phyloP scores from a whole-genome alignment of 1,139 yeast species.

The Lizanozyma gosingica region DNA sequence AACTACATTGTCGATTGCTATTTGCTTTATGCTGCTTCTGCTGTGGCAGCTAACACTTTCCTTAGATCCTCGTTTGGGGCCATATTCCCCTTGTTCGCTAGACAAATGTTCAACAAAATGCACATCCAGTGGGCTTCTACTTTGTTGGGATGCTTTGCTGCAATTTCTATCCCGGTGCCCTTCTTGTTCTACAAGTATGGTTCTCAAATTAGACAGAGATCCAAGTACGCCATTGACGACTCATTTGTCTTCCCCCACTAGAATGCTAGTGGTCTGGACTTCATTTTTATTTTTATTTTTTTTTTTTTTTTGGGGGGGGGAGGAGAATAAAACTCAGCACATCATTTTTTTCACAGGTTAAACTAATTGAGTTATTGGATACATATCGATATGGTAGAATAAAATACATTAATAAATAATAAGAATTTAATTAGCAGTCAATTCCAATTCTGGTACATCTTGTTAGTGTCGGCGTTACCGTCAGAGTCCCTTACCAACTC shows the following conservation, averaged over 20 bases:
- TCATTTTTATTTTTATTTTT: no score
- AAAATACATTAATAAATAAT: no score
- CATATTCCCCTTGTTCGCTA: constrained; percentile 40
- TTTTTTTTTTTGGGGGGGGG: no score
- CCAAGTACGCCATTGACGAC: constrained; percentile 51
- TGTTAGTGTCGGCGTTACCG: neutral
- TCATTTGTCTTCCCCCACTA: neutral
- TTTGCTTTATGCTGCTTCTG: constrained; percentile 76
- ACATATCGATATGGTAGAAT: no score
- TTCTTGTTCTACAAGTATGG: constrained; percentile 62
- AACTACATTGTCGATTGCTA: constrained; percentile 79
- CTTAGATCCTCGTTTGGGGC: constrained; percentile 54
- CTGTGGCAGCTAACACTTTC: constrained; percentile 82
- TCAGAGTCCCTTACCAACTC: neutral
- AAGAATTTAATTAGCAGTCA: neutral
- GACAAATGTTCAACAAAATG: constrained; percentile 65
- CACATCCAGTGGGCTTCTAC: constrained; percentile 81
- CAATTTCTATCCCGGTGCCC: constrained; percentile 66
- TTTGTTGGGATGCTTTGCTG: constrained; percentile 60
- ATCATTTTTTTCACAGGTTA: no score
- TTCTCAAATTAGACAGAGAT: constrained; percentile 45
- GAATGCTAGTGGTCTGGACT: no score
- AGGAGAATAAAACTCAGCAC: no score
- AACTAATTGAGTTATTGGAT: no score
- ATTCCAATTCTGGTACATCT: neutral